These are phyloP conservation scores for Ceratobasidium theobromae DNA, from an alignment of 1,284 basidiomycete genomes.

Conservation along the genomic window DNA sequence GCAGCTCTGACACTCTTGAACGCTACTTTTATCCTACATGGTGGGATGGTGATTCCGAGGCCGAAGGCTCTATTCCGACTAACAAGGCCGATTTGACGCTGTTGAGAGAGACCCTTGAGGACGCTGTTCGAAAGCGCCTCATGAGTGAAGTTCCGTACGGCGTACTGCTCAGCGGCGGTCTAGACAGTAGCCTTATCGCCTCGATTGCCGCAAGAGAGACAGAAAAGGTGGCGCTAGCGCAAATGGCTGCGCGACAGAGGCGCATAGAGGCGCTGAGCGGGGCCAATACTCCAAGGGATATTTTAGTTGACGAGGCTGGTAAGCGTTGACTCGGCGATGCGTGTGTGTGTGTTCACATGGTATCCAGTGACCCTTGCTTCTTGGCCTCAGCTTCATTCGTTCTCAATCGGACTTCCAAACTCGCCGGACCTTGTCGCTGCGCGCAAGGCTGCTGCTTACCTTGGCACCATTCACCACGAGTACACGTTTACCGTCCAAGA, in stretches of 20 bases:
- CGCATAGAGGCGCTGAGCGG: constrained; percentile 40
- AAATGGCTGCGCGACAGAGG: constrained; percentile 65
- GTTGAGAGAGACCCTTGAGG: constrained; percentile 83
- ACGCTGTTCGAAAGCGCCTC: constrained; percentile 90
- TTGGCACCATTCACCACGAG: constrained; percentile 97
- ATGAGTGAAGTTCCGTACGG: constrained; percentile 99
- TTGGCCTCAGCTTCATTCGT: constrained; percentile 98
- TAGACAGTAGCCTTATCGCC: constrained; percentile 96
- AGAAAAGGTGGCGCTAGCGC: constrained; percentile 83
- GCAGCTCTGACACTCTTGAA: constrained; percentile 69
- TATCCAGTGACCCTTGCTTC: constrained; percentile 67
- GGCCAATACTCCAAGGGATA: constrained; percentile 40
- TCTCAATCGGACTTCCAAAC: constrained; percentile 94
- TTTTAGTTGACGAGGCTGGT: constrained; percentile 30
- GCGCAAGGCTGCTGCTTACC: constrained; percentile 87
- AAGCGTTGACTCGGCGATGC: not conserved
- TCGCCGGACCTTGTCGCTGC: constrained; percentile 96
- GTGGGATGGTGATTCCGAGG: constrained; percentile 76
- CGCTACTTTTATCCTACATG: constrained; percentile 86
- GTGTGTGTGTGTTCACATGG: not conserved
- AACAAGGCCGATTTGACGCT: constrained; percentile 67
- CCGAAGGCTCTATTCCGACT: constrained; percentile 60
- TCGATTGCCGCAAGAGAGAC: constrained; percentile 97
- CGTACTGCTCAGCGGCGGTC: constrained; percentile 91
- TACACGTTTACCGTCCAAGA: constrained; percentile 99